Conservation (phyloP, 2,329 filamentous ascomycete genomes). For the Phyllosticta citrichinensis region DNA sequence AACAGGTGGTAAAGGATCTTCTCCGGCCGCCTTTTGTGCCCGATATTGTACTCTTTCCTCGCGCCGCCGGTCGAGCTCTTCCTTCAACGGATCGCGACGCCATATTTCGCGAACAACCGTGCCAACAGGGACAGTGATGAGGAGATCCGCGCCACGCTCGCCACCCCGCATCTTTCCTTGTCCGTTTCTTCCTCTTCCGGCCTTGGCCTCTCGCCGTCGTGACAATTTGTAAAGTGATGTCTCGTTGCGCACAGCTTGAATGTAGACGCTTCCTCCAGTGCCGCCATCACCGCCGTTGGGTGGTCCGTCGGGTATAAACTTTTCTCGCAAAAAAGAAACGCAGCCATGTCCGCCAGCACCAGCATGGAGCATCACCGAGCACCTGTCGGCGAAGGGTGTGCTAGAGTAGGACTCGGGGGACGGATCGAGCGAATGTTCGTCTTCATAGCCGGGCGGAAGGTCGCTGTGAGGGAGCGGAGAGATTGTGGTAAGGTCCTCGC, state of each 20-base stretch:
- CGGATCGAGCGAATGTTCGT: slow-evolving; percentile 52
- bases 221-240: slow-evolving; percentile 90
- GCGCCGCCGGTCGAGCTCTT: slow-evolving; percentile 39
- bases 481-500: neutral
- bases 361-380: slow-evolving; percentile 64
- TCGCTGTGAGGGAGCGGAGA: neutral
- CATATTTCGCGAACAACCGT: slow-evolving; percentile 80
- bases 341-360: slow-evolving; percentile 84
- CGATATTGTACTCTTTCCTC: slow-evolving; percentile 16
- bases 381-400: slow-evolving; percentile 79
- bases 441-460: slow-evolving; percentile 1
- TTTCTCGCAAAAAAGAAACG: slow-evolving; percentile 86
- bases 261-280: slow-evolving; percentile 83
- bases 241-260: slow-evolving; percentile 83
- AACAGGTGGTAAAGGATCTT: slow-evolving; percentile 22
- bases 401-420: slow-evolving; percentile 73
- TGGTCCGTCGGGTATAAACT: slow-evolving; percentile 78
- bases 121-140: slow-evolving; percentile 85
- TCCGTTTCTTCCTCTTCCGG: slow-evolving; percentile 66
- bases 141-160: slow-evolving; percentile 71
- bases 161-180: slow-evolving; percentile 66
- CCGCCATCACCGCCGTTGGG: slow-evolving; percentile 94
- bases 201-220: slow-evolving; percentile 62
- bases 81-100: slow-evolving; percentile 64
- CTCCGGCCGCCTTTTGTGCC: slow-evolving; percentile 21